Evolutionary conservation across 1,139 yeast genomes (phyloP), one percentile per base, ranked within the genome.

Genomic region (Sugiyamaella paludigena): DNA sequence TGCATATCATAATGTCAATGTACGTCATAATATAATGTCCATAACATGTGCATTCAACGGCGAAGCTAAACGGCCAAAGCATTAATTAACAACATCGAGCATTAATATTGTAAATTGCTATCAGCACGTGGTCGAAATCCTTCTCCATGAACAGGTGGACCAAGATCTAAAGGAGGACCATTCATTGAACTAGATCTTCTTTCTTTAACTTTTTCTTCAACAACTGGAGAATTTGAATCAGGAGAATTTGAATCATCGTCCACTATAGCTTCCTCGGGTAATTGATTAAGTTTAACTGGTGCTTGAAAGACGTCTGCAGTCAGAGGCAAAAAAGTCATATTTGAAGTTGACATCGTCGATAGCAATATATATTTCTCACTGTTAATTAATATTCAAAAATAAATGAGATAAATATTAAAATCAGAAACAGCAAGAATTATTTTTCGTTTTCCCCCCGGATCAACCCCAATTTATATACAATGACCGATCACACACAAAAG

Each of bases 91-190:
- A 4, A 10, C n/a, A n/a, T n/a, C n/a, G n/a, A n/a, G n/a, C n/a
- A n/a, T 31, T 40, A 39, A 31, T 43, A 43, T 16, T 33, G 26
- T 24, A 48, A 42, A 26, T 48, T 43, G 28, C 51, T 48, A 40
- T 46, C 47, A 13, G 58, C 58, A 45, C 59, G 51, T 33, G 59
- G 58, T 30, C 58, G 44, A 41, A 56, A 49, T 12, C 55, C 58
- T 19, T 55, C 58, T 9, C 55, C 56, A 36, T 54, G 50, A 32
- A 55, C 50, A 10, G 58, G 59, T 4, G 60, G 59, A 9, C 58
- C 52, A 45, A 57, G 41, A 26, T 54, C 54, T 7, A 50, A 45
- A 6, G 57, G 56, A 12, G 49, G 30, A 12, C 53, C 55, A 9
- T 56, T 50, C 45, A 52, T 43, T n/a, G 57, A 52, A 43, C 53